A percentile compares a stretch with the other conserved stretches of the same genome.
phyloP scores from a whole-genome alignment of 192 early-diverging fungal genomes.

The Pilobolus umbonatus region DNA sequence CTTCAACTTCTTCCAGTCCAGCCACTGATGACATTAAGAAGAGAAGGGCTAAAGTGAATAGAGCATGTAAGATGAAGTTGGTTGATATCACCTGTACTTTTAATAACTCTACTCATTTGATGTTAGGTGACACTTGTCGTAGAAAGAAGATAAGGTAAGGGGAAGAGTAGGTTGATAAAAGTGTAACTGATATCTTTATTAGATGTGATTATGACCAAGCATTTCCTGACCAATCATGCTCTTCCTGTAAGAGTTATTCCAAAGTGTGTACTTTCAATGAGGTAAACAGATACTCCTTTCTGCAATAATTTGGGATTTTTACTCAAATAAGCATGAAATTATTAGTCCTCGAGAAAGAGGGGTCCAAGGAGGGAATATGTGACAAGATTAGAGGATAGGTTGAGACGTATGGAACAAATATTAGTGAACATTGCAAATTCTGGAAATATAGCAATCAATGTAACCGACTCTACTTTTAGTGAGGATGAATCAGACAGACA shows the following conservation, averaged over 20 bases:
- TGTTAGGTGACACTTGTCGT: slow-evolving; percentile 32
- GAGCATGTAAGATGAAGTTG: no score
- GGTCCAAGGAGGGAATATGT: slow-evolving; percentile 32
- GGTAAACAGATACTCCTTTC: background rate
- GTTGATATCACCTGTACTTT: no score
- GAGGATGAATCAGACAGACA: background rate
- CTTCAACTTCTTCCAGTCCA: no score
- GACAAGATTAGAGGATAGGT: slow-evolving; percentile 23
- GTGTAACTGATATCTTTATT: background rate
- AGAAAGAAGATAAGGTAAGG: slow-evolving; percentile 33
- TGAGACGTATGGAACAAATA: slow-evolving; percentile 30
- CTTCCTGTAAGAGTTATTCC: slow-evolving; percentile 19
- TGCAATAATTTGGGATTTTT: background rate
- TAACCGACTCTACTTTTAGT: background rate
- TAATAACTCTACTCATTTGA: no score
- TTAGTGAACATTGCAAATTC: slow-evolving; percentile 22
- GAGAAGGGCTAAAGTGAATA: no score
- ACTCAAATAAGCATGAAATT: background rate
- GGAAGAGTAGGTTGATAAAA: background rate
- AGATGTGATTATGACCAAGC: slow-evolving; percentile 28
- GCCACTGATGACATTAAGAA: no score
- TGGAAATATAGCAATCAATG: slow-evolving; percentile 7
- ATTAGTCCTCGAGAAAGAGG: slow-evolving; percentile 27
- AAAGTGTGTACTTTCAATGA: slow-evolving; percentile 30
- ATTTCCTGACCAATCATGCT: slow-evolving; percentile 9